Percentiles rank a stretch among this genome's conserved stretches.
Evolutionary conservation across 208 protist species (phyloP).

Genomic region (Leishmania major): DNA sequence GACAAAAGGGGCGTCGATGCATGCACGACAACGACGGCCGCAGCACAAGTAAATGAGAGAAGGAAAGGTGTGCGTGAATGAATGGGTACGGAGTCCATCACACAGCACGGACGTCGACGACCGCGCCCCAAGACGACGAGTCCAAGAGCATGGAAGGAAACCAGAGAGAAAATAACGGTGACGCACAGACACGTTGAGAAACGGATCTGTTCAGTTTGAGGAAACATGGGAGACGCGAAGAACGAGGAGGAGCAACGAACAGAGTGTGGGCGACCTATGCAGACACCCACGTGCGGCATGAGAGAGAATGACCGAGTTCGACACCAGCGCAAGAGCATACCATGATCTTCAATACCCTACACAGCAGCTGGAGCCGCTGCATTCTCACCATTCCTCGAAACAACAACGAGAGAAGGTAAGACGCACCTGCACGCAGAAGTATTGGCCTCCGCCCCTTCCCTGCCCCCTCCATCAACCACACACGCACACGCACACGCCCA

Average conservation of each 20-base stretch:
- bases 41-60: neutral
- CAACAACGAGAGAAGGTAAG: neutral
- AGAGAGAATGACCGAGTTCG: neutral
- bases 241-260: neutral
- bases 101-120: neutral
- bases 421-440: neutral
- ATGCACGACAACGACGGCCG: neutral
- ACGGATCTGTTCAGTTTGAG: neutral
- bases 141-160: neutral
- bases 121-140: neutral
- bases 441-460: neutral
- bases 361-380: neutral
- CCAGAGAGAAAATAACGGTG: neutral
- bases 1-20: neutral
- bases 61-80: neutral
- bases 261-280: neutral
- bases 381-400: neutral
- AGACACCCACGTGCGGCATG: neutral
- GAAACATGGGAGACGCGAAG: neutral
- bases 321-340: neutral
- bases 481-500: neutral
- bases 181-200: neutral
- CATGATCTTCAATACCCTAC: neutral
- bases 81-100: neutral
- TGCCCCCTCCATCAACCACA: neutral